These are phyloP conservation scores for Psilocybe sp. DNA, from an alignment of 768 basidiomycete species.

Conservation along the genomic window DNA sequence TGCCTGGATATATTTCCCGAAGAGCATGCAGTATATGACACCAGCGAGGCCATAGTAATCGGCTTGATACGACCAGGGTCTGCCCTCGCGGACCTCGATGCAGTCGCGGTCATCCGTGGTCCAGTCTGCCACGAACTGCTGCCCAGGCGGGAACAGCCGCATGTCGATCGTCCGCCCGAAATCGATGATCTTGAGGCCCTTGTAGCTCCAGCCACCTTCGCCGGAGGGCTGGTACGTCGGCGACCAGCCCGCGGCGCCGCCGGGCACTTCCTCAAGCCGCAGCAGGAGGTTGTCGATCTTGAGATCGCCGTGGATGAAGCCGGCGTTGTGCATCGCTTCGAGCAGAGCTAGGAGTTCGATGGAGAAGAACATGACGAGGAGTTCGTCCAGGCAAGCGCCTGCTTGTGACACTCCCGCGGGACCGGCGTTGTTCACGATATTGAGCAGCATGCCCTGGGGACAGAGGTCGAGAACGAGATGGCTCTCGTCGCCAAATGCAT, in stretches of 20 bases:
- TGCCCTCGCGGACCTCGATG: conserved; percentile 79
- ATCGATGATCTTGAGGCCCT: conserved; percentile 93
- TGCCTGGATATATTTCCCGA: conserved; percentile 91
- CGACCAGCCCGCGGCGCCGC: conserved; percentile 67
- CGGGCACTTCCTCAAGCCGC: conserved; percentile 80
- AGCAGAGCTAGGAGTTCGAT: conserved; percentile 83
- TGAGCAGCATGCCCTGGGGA: conserved; percentile 88
- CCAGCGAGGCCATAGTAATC: conserved; percentile 97
- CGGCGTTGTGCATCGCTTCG: conserved; percentile 75
- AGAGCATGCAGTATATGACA: conserved; percentile 93
- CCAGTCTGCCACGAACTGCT: conserved; percentile 88
- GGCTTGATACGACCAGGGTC: conserved; percentile 91
- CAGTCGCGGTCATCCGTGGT: conserved; percentile 88
- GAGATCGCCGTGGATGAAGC: conserved; percentile 96
- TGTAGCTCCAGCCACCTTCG: conserved; percentile 78
- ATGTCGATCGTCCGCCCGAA: conserved; percentile 96
- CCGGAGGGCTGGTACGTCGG: conserved; percentile 76
- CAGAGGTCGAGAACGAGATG: conserved; percentile 87
- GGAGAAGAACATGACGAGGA: conserved; percentile 93
- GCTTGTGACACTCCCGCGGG: conserved; percentile 75
- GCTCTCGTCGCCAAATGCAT: conserved; percentile 86
- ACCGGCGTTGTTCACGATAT: conserved; percentile 84
- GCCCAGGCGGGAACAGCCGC: conserved; percentile 71
- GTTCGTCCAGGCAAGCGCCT: conserved; percentile 84
- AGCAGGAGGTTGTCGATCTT: conserved; percentile 99